Conservation (phyloP, 2,329 filamentous ascomycete species). For the Colletotrichum shisoi region DNA sequence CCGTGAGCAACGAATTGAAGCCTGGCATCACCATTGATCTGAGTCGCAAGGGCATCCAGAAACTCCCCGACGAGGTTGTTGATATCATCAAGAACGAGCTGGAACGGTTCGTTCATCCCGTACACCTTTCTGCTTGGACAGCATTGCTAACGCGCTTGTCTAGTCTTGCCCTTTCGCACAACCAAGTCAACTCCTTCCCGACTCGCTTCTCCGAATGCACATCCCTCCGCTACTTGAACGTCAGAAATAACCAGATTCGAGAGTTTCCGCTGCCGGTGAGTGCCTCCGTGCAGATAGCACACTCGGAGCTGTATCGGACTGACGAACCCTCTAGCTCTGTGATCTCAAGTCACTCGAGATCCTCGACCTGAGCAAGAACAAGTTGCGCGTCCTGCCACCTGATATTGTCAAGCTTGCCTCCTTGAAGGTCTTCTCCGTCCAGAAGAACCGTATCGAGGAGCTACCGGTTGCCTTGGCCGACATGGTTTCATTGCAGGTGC, state of each 20-base stretch:
- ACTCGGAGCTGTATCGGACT: conserved; percentile 33
- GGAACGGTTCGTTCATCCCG: conserved; percentile 64
- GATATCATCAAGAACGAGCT: conserved; percentile 77
- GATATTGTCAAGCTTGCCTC: conserved; percentile 83
- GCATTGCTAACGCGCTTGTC: conserved; percentile 25
- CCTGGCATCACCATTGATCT: conserved; percentile 80
- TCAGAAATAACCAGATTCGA: conserved; percentile 76
- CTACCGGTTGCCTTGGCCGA: conserved; percentile 85
- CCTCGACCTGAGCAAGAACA: conserved; percentile 89
- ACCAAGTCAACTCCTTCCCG: conserved; percentile 75
- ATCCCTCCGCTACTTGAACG: conserved; percentile 80
- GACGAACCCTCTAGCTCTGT: conserved; percentile 69
- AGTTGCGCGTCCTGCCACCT: conserved; percentile 77
- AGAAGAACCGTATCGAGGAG: conserved; percentile 85
- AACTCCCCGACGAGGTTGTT: conserved; percentile 75
- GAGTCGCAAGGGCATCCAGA: conserved; percentile 76
- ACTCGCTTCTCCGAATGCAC: conserved; percentile 77
- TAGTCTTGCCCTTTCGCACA: conserved; percentile 83
- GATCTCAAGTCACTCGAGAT: conserved; percentile 88
- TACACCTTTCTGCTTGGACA: conserved; percentile 16
- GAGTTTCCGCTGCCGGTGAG: conserved; percentile 67
- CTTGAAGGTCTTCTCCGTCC: conserved; percentile 86
- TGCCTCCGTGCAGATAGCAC: conserved; percentile 31
- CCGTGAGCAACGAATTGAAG: conserved; percentile 67
- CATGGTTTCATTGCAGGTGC: conserved; percentile 85